Evolutionary conservation across 2,329 filamentous ascomycete genomes (phyloP).

Genomic region (Phialocephala sp.): DNA sequence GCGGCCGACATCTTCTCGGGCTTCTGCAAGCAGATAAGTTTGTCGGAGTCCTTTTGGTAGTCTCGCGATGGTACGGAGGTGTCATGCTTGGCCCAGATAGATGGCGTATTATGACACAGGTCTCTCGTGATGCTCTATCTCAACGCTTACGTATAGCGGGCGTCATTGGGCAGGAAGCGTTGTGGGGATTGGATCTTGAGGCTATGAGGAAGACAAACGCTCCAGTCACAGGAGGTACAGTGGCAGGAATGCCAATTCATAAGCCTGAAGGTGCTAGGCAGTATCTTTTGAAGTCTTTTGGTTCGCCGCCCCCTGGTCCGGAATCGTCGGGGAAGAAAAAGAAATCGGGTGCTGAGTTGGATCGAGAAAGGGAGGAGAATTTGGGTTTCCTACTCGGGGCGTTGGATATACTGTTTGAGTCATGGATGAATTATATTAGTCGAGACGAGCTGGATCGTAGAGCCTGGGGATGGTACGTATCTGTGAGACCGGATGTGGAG

Average conservation of each 20-base stretch:
- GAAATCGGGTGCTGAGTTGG: slow-evolving; percentile 56
- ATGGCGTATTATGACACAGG: slow-evolving; percentile 66
- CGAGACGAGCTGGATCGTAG: slow-evolving; percentile 72
- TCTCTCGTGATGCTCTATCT: slow-evolving; percentile 59
- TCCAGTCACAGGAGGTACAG: slow-evolving; percentile 40
- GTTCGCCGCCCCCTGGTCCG: slow-evolving; percentile 39
- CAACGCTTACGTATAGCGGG: slow-evolving; percentile 53
- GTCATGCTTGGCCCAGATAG: slow-evolving; percentile 65
- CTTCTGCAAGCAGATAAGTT: slow-evolving; percentile 57
- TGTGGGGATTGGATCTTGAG: slow-evolving; percentile 66
- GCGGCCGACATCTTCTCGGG: slow-evolving; percentile 61
- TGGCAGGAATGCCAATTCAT: slow-evolving; percentile 71
- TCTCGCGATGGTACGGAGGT: slow-evolving; percentile 68
- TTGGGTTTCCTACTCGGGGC: slow-evolving; percentile 72
- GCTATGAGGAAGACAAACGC: slow-evolving; percentile 45
- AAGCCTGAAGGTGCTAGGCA: slow-evolving; percentile 70
- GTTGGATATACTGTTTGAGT: slow-evolving; percentile 73
- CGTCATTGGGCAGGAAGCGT: slow-evolving; percentile 55
- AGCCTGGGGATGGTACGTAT: slow-evolving; percentile 83
- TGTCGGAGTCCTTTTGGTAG: slow-evolving; percentile 60
- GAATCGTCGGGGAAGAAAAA: slow-evolving; percentile 50
- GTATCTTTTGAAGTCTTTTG: slow-evolving; percentile 65
- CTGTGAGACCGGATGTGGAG: slow-evolving; percentile 77
- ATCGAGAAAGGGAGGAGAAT: slow-evolving; percentile 71
- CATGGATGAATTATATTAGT: slow-evolving; percentile 71